Evolutionary conservation across 495 filamentous ascomycete species (phyloP), one percentile per base, ranked within the genome.

Genomic region (Neurospora africana): DNA sequence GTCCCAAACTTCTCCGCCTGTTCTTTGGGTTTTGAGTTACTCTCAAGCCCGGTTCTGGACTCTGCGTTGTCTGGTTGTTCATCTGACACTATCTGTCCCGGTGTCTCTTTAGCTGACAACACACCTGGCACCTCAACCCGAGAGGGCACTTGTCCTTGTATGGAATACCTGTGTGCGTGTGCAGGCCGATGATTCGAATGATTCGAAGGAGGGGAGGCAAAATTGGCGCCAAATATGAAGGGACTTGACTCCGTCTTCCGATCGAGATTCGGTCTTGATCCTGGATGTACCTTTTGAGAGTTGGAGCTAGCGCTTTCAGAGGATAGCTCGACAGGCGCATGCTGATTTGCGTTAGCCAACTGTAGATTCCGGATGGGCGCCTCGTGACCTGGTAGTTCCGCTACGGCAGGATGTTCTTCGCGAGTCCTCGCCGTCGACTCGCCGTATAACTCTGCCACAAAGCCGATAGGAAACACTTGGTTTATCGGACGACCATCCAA

Each of bases 361-460:
- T 65, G 53, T 9, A 65, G 13, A 3, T 65, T 65, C 3, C 53
- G 68, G 0, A 77, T 58, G 10, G 53, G 27, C 17, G 43, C 41
- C 10, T 76, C 72, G 33, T 77, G 73, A 44, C 71, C 73, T 9
- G 80, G 83, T 53, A 86, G 39, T 71, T 86, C 84, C 17, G 85
- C 77, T 2, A 83, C 82, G 7, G 83, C 76, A 17, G 84, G 78
- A 67, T 86, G 71, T 69, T 77, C 83, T 43, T 77, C 79, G 67
- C 72, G 78, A 75, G 77, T 80, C 72, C 67, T 78, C 69, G 69
- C 81, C 47, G 76, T 82, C 40, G 68, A 35, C 37, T 81, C 80
- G 69, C 78, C 84, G 68, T 78, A 72, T 30, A 86, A 75, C 73
- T 86, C 84, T 5, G 84, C 79, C 27, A 86, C 76, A n/a, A 79